Percentiles rank a stretch among this genome's conserved stretches.
Conservation (phyloP, 495 filamentous ascomycete genomes). For the Hypoxylon lenormandii region DNA sequence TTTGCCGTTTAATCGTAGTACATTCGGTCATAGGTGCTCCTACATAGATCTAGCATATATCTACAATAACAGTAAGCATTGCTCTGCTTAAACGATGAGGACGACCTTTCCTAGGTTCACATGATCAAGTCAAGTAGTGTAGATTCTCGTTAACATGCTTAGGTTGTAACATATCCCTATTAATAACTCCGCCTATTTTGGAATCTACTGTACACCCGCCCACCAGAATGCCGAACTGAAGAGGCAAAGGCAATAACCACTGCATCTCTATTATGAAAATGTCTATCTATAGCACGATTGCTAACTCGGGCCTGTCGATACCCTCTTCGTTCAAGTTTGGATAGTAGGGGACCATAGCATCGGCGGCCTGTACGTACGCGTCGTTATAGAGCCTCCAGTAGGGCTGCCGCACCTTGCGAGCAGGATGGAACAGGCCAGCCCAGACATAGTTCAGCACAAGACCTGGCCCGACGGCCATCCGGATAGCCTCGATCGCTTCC, state of each 20-base stretch:
- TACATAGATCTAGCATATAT: background rate
- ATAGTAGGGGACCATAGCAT: constrained; percentile 96
- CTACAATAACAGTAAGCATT: background rate
- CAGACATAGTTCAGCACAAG: constrained; percentile 96
- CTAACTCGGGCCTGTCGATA: constrained; percentile 79
- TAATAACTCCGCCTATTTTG: constrained; percentile 2
- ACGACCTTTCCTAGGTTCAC: background rate
- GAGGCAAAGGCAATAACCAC: constrained; percentile 13
- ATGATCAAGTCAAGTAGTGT: background rate
- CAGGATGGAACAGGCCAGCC: constrained; percentile 97
- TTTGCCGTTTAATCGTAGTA: too few relatives aligned
- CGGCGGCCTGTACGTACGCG: constrained; percentile 92
- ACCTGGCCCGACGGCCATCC: constrained; percentile 91
- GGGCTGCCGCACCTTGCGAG: constrained; percentile 88
- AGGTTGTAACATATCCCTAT: too few relatives aligned
- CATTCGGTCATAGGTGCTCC: too few relatives aligned
- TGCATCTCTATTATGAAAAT: constrained; percentile 1
- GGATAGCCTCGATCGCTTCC: constrained; percentile 95
- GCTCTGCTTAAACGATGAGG: background rate
- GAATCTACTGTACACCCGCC: constrained; percentile 35
- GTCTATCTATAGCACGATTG: constrained; percentile 76
- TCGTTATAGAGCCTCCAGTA: constrained; percentile 98
- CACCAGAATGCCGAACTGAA: constrained; percentile 17
- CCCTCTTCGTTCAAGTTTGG: constrained; percentile 82
- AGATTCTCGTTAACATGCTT: too few relatives aligned